Conservation (phyloP, 176 grass and related monocot genomes). For the Oryza glaberrima region DNA sequence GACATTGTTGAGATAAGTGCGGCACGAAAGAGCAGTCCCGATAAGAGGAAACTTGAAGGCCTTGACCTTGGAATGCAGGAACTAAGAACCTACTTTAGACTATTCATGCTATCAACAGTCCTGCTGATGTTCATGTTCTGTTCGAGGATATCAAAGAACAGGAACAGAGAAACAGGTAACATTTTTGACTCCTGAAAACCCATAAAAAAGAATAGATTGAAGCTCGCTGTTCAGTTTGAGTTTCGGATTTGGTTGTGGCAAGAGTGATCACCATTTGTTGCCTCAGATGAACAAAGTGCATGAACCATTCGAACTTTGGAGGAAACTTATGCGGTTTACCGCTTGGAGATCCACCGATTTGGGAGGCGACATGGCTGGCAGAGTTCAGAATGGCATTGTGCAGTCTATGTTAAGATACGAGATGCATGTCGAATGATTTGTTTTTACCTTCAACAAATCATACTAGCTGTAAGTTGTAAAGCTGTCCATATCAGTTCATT, state of each 20-base stretch:
- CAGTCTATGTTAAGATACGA: conserved; percentile 19
- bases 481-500: conserved; percentile 39
- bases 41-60: conserved; percentile 62
- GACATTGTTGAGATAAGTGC: conserved; percentile 42
- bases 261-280: conserved; percentile 10
- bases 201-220: not conserved
- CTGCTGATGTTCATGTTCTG: conserved; percentile 98
- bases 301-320: not conserved
- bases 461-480: conserved; percentile 45
- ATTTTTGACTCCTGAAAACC: conserved; percentile 32
- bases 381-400: conserved; percentile 27
- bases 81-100: conserved; percentile 86
- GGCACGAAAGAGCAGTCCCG: conserved; percentile 21
- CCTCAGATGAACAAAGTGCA: conserved; percentile 44
- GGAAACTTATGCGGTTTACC: not conserved
- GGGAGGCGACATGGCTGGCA: conserved; percentile 15
- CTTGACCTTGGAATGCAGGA: conserved; percentile 95
- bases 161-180: conserved; percentile 58
- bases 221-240: not conserved
- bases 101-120: conserved; percentile 88
- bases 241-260: not conserved
- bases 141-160: conserved; percentile 88
- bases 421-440: conserved; percentile 9
- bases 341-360: conserved; percentile 9
- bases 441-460: not conserved